Conservation (phyloP, 441 rosid species). For the Populus hybrid region DNA sequence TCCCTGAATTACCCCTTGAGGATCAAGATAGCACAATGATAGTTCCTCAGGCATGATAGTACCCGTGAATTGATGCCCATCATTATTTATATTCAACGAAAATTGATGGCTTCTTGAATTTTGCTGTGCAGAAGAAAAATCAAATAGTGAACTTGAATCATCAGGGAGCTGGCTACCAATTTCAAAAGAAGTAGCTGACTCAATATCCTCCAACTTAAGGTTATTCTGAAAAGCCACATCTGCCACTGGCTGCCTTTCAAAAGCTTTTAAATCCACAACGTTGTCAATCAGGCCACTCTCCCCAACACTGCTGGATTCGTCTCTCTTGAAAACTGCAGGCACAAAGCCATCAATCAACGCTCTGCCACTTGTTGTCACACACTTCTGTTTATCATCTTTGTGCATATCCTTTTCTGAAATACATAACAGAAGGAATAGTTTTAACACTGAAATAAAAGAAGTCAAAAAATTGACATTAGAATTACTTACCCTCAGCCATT, state of each 20-base stretch:
- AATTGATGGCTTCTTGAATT: constrained; percentile 4
- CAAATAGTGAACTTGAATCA: constrained; percentile 38
- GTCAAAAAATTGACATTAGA: not conserved
- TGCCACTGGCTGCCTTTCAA: constrained; percentile 4
- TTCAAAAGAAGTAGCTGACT: constrained; percentile 1
- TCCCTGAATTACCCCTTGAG: constrained; percentile 51
- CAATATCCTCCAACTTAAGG: constrained; percentile 4
- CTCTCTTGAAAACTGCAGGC: not conserved
- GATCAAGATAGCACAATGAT: constrained; percentile 51
- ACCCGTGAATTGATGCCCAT: constrained; percentile 13
- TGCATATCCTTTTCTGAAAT: constrained; percentile 16
- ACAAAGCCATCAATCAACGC: not conserved
- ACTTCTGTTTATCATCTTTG: constrained; percentile 1
- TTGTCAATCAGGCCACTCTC: not conserved
- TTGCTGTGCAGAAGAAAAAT: constrained; percentile 25
- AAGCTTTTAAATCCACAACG: constrained; percentile 12
- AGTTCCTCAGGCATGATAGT: constrained; percentile 38
- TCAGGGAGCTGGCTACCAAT: constrained; percentile 21
- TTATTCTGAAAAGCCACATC: constrained; percentile 11
- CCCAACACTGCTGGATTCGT: constrained; percentile 8
- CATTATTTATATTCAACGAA: constrained; percentile 7
- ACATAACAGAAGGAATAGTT: not conserved
- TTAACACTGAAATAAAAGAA: not conserved
- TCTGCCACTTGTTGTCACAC: not conserved
- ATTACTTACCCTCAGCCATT: constrained; percentile 8